Evolutionary conservation across 345 rosid species (phyloP), one percentile per base, ranked within the genome.

Genomic region (Salix viminalis): DNA sequence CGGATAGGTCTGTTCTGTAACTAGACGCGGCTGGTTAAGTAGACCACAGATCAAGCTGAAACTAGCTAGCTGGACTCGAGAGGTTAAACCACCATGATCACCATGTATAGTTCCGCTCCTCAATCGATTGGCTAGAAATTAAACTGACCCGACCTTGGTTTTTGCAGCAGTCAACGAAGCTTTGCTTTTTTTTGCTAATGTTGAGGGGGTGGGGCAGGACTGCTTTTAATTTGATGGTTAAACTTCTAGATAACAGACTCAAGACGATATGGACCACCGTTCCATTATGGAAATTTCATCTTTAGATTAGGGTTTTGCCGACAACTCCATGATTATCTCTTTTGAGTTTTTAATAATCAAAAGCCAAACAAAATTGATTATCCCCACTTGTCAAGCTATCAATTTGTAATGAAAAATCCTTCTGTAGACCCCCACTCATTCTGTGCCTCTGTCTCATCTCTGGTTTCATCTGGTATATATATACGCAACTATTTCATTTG

Each of bases 301-400:
- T 32, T 26, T 21, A 62, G 74, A 69, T 2, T 24, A 78, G 19
- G 71, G 77, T 65, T 65, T 19, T 79, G 46, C 82, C 75, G 85
- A 79, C 85, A 82, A 1, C 13, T 18, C 15, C 67, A 76, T 72
- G 71, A 68, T 76, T n/a, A 72, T 34, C 61, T 36, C 73, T 67
- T 62, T 76, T 37, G 34, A 39, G 37, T 34, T 42, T 39, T 80
- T 56, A 41, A 67, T 77, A 24, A 70, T 74, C 28, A 80, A 84
- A 84, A 81, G 86, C 78, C 50, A 78, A 78, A 76, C 84, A 81
- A 69, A 75, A 78, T 84, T 79, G 83, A 84, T 79, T 79, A 84
- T 81, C 71, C 84, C 87, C 84, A 81, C 84, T 81, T 70, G 67
- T 69, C 69, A 37, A 76, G 71, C 73, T 39, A 60, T 82, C 77